These are phyloP conservation scores for Arachis stenosperma DNA, from an alignment of 306 rosid species.

Conservation along the genomic window DNA sequence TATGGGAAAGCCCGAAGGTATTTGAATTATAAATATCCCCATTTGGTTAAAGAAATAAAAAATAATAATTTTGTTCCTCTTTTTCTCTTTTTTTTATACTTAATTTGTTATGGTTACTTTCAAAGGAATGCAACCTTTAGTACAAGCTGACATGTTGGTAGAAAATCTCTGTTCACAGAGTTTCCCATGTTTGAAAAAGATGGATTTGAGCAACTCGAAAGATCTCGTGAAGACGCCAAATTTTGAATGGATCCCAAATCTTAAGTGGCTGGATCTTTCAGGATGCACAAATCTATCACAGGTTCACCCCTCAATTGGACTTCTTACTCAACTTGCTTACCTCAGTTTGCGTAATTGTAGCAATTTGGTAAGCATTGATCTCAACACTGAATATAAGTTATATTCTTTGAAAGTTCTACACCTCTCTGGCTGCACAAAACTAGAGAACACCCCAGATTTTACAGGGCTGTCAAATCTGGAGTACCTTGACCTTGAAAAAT, in stretches of 20 bases:
- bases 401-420: neutral
- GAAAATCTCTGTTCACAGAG: neutral
- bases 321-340: neutral
- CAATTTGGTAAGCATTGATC: neutral
- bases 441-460: slow-evolving; percentile 7
- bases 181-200: neutral
- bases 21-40: no score
- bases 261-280: neutral
- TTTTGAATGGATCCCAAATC: neutral
- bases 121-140: no score
- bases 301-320: neutral
- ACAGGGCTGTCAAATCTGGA: neutral
- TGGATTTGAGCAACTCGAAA: slow-evolving; percentile 6
- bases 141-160: neutral
- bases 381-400: neutral
- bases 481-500: slow-evolving; percentile 2
- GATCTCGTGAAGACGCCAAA: neutral
- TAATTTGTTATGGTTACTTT: no score
- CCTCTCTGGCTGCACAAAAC: neutral
- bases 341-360: slow-evolving; percentile 1
- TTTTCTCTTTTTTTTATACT: no score
- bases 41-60: no score
- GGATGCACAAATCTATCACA: neutral
- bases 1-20: slow-evolving; percentile 39
- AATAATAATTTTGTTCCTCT: no score